phyloP scores from a whole-genome alignment of 306 rosid species.

The Quercus alba region DNA sequence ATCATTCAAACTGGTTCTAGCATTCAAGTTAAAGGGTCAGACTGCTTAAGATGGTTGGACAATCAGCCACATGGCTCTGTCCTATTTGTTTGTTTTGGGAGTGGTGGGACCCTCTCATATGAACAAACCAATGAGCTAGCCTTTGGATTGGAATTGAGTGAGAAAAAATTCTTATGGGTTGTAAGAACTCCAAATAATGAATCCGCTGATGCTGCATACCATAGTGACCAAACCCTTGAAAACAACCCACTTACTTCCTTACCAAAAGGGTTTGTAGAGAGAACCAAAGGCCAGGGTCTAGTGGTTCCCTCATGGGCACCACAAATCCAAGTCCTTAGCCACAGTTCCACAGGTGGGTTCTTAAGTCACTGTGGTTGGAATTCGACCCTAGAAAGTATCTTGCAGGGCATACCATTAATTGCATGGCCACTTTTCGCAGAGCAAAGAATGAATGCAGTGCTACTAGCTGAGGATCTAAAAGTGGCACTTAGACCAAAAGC shows the following conservation, averaged over 20 bases:
- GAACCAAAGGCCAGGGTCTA: slow-evolving; percentile 32
- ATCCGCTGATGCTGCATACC: slow-evolving; percentile 22
- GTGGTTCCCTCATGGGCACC: slow-evolving; percentile 36
- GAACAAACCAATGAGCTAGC: slow-evolving; percentile 38
- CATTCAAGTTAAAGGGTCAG: background rate
- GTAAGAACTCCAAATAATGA: slow-evolving; percentile 27
- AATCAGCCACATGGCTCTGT: too few species aligned
- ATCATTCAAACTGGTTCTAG: slow-evolving; percentile 10
- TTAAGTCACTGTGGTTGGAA: slow-evolving; percentile 50
- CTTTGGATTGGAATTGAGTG: slow-evolving; percentile 38
- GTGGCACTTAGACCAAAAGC: too few species aligned
- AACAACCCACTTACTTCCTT: slow-evolving; percentile 19
- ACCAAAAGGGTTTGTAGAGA: slow-evolving; percentile 29
- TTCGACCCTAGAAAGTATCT: slow-evolving; percentile 33
- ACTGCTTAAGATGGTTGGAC: slow-evolving; percentile 5
- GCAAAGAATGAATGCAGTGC: slow-evolving; percentile 4
- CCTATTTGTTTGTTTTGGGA: slow-evolving; percentile 37
- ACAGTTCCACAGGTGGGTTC: slow-evolving; percentile 24
- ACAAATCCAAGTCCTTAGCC: slow-evolving; percentile 34
- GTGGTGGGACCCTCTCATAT: slow-evolving; percentile 42
- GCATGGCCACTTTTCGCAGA: slow-evolving; percentile 28
- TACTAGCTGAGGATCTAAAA: slow-evolving; percentile 1
- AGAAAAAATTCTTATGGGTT: slow-evolving; percentile 33
- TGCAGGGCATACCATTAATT: slow-evolving; percentile 23
- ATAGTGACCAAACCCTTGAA: background rate